phyloP scores from a whole-genome alignment of 139 green algal genomes.

The Chlorella vulgaris region DNA sequence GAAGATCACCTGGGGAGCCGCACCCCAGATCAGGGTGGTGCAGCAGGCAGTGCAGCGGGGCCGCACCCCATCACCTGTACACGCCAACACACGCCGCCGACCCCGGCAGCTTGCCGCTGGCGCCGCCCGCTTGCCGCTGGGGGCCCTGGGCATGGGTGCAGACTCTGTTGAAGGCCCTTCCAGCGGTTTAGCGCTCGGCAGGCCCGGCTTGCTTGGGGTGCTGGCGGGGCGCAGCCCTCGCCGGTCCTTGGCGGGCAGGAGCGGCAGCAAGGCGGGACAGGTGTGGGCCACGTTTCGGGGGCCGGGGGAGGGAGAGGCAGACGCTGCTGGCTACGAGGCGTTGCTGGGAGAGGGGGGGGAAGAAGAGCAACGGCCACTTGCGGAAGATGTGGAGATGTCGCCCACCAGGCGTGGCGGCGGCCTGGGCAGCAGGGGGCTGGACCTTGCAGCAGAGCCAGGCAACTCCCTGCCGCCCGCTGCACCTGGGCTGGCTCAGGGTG shows the following conservation, averaged over 20 bases:
- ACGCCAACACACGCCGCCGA: too few relatives aligned
- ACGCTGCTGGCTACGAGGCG: not conserved
- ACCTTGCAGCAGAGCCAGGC: too few relatives aligned
- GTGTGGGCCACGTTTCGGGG: slow-evolving; percentile 2
- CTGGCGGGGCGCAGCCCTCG: not conserved
- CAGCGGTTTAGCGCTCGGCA: too few relatives aligned
- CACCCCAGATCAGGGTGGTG: slow-evolving; percentile 9
- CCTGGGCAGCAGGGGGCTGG: too few relatives aligned
- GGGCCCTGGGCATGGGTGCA: too few relatives aligned
- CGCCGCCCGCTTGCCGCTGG: too few relatives aligned
- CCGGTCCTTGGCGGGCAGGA: too few relatives aligned
- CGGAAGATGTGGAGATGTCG: not conserved
- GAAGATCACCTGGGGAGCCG: slow-evolving; percentile 30
- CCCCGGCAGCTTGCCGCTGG: too few relatives aligned
- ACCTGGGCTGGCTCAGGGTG: too few relatives aligned
- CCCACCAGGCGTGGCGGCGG: not conserved
- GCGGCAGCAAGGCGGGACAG: not conserved
- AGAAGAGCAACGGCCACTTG: not conserved
- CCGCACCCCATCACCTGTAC: not conserved
- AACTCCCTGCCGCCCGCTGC: too few relatives aligned
- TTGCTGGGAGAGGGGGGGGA: not conserved
- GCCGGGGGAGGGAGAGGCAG: not conserved
- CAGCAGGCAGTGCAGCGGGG: not conserved
- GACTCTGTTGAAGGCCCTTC: too few relatives aligned
- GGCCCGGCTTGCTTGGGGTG: too few relatives aligned